These are phyloP conservation scores for Claviceps lovelessii DNA, from an alignment of 2,329 filamentous ascomycete species.

Conservation along the genomic window DNA sequence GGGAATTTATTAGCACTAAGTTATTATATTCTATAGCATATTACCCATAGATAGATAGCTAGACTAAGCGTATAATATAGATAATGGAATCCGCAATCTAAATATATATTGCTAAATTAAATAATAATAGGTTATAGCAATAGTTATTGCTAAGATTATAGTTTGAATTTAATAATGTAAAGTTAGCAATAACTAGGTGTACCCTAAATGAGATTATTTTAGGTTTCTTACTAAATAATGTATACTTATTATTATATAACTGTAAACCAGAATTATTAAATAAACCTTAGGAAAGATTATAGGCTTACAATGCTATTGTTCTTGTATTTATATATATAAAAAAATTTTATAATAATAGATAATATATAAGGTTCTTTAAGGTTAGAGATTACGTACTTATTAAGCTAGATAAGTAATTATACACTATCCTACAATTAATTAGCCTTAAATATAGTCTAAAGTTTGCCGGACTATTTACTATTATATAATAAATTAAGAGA, in stretches of 20 bases:
- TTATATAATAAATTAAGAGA: too few relatives aligned
- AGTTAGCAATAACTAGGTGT: too few relatives aligned
- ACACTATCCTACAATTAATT: too few relatives aligned
- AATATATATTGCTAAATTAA: not conserved
- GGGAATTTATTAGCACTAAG: fast-evolving
- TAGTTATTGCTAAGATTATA: too few relatives aligned
- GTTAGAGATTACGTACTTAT: not conserved
- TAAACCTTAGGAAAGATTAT: not conserved
- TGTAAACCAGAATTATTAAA: too few relatives aligned
- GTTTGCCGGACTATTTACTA: too few relatives aligned
- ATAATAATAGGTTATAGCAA: not conserved
- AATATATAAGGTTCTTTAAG: not conserved
- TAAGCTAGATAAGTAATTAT: not conserved
- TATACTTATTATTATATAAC: not conserved
- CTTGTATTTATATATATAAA: not conserved
- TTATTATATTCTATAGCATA: too few relatives aligned
- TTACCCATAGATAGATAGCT: too few relatives aligned
- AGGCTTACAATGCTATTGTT: not conserved
- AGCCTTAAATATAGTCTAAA: too few relatives aligned
- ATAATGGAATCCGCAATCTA: not conserved
- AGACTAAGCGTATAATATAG: too few relatives aligned
- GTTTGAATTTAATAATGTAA: too few relatives aligned
- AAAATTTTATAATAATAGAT: not conserved
- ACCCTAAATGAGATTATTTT: not conserved
- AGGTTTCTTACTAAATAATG: not conserved